Evolutionary conservation across 1,139 yeast genomes (phyloP).

Genomic region (Hemisphaericaspora subhashii): DNA sequence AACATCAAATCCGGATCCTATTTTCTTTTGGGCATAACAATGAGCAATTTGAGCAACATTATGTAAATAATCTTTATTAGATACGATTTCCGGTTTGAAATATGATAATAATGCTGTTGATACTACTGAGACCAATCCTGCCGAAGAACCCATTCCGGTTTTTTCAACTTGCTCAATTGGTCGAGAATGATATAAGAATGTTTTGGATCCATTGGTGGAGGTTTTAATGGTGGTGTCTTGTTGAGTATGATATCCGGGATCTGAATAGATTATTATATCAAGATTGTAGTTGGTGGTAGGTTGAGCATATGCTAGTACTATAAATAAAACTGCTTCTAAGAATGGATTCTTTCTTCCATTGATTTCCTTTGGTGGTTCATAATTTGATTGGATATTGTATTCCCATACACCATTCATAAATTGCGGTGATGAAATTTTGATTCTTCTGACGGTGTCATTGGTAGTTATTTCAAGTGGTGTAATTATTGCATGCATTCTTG

Average conservation of each 20-base stretch:
- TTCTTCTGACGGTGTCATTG: constrained; percentile 9
- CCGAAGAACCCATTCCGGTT: constrained; percentile 96
- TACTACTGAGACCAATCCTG: constrained; percentile 84
- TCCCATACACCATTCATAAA: constrained; percentile 71
- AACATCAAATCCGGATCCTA: constrained; percentile 96
- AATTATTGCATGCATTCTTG: constrained; percentile 83
- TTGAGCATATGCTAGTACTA: constrained; percentile 53
- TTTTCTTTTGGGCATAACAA: constrained; percentile 89
- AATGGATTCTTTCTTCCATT: constrained; percentile 64
- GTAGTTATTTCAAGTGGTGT: constrained; percentile 16
- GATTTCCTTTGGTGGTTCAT: constrained; percentile 20
- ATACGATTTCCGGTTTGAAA: constrained; percentile 26
- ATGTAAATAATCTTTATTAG: constrained; percentile 52
- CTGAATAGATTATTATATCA: constrained; percentile 70
- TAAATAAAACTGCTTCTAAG: constrained; percentile 59
- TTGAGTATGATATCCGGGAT: constrained; percentile 87
- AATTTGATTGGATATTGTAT: constrained; percentile 34
- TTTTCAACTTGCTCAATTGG: constrained; percentile 77
- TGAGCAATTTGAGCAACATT: constrained; percentile 87
- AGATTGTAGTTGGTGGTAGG: constrained; percentile 34
- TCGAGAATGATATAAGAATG: constrained; percentile 59
- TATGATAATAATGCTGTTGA: constrained; percentile 65
- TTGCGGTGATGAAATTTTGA: constrained; percentile 74
- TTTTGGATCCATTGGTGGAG: constrained; percentile 33
- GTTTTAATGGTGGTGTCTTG: constrained; percentile 35